Base-by-base conservation (phyloP, 2,329 filamentous ascomycete genomes). In the Trichoderma koningiopsis region DNA sequence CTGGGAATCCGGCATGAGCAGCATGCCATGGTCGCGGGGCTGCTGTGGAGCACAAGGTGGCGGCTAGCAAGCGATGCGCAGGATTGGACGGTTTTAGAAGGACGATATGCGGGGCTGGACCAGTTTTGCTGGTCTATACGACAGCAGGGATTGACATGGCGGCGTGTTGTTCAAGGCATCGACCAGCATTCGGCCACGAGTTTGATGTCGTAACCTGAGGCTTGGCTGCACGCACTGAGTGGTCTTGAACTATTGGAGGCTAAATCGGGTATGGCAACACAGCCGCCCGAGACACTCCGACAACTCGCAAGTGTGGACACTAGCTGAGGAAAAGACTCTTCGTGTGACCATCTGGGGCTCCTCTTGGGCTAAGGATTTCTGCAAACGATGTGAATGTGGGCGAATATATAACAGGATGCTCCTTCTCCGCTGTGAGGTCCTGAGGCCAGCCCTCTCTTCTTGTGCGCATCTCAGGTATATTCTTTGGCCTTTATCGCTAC, bases 261-360 rank as follows among this genome's bases (percentile, higher is more conserved):
- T 37, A 57, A 31, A 59, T 52, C 55, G 14, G 47, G 37, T n/a
- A 52, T 35, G 63, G 64, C 64, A 35, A 67, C 64, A 59, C 40
- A 37, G 27, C 53, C 40, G 33, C n/a, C 53, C 64, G 64, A 55
- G 55, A 35, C 22, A 3, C 55, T 33, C 64, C 53, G 64, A 58
- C 37, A 52, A n/a, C 35, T 49, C 37, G 64, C 55, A 59, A 29
- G 29, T 52, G 55, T 59, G 55, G 55, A 33, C 55, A 49, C 35
- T 43, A 29, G 29, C 40, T 58, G 37, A 37, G 56, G 24, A 59
- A n/a, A 33, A 19, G 24, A 10, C 40, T 66, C 5, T 47, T 14
- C 8, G 11, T 16, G 27, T 58, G 53, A 19, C 43, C 29, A 29
- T 27, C 52, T 56, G 61, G 58, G 27, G 6, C 35, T 16, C 40